A percentile compares a stretch with the other conserved stretches of the same genome.
phyloP scores from a whole-genome alignment of 495 filamentous ascomycete genomes.

The Annulohypoxylon maeteangense region DNA sequence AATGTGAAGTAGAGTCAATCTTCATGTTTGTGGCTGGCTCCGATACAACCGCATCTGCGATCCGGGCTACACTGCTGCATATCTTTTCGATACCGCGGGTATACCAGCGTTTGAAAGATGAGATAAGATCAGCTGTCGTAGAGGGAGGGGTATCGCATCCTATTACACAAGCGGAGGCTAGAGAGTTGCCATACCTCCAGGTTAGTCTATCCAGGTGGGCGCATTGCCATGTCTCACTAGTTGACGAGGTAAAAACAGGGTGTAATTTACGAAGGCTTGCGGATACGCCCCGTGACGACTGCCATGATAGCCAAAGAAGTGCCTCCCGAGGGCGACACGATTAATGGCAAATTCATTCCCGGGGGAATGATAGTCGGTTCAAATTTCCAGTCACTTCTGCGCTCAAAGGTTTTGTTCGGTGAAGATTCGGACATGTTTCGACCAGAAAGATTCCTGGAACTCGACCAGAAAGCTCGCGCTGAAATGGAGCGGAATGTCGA shows the following conservation, averaged over 20 bases:
- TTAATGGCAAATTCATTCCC: conserved; percentile 65
- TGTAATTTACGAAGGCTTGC: conserved; percentile 46
- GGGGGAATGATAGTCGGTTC: conserved; percentile 65
- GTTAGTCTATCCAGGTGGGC: not conserved
- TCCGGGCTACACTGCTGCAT: conserved; percentile 65
- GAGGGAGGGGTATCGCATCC: conserved; percentile 70
- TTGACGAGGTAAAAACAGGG: conserved; percentile 21
- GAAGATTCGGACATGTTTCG: conserved; percentile 60
- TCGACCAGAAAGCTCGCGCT: conserved; percentile 44
- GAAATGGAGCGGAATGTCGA: conserved; percentile 57
- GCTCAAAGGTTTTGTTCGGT: conserved; percentile 58
- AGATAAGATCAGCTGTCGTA: conserved; percentile 66
- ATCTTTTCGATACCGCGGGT: conserved; percentile 57
- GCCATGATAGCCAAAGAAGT: conserved; percentile 38
- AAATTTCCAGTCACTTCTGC: conserved; percentile 53
- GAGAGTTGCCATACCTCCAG: conserved; percentile 47
- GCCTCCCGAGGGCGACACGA: conserved; percentile 50
- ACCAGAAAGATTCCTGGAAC: conserved; percentile 67
- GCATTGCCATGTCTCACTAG: not conserved
- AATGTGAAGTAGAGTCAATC: conserved; percentile 55
- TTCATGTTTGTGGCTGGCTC: conserved; percentile 56
- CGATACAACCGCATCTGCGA: conserved; percentile 69
- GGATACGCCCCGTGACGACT: conserved; percentile 36
- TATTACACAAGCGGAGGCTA: conserved; percentile 68
- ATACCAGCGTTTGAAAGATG: conserved; percentile 70